phyloP scores from a whole-genome alignment of 208 protist genomes.

The Acanthamoeba sp. region DNA sequence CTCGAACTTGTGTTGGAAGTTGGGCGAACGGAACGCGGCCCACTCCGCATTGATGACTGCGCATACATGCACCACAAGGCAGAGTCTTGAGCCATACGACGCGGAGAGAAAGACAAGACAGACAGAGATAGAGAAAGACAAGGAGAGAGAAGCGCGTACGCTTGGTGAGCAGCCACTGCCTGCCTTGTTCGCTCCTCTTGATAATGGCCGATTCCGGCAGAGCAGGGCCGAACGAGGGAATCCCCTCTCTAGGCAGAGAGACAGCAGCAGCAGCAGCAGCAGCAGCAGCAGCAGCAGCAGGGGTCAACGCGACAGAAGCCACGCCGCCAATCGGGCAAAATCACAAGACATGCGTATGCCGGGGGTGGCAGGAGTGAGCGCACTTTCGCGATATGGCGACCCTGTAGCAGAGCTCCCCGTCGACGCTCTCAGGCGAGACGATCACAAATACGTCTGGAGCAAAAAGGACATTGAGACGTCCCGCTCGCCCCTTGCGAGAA shows the following conservation, averaged over 20 bases:
- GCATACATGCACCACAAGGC: neutral
- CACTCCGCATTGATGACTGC: constrained; percentile 44
- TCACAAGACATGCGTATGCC: too few species aligned
- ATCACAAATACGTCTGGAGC: constrained; percentile 34
- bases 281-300: neutral
- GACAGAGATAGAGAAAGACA: too few species aligned
- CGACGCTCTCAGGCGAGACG: neutral
- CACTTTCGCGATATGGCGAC: constrained; percentile 37
- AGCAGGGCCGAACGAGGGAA: neutral
- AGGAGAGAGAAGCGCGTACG: neutral
- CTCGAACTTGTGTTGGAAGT: constrained; percentile 22
- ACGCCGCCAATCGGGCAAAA: too few species aligned
- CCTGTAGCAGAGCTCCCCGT: neutral
- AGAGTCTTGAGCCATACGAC: too few species aligned
- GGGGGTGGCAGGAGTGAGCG: neutral
- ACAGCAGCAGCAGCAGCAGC: neutral
- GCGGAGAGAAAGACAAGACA: too few species aligned
- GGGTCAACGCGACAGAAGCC: neutral
- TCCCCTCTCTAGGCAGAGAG: neutral
- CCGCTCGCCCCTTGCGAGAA: too few species aligned
- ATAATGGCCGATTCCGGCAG: neutral
- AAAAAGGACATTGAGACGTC: too few species aligned
- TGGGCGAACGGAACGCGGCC: constrained; percentile 23
- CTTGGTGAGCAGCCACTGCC: constrained; percentile 7
- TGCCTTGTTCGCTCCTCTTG: neutral